These are phyloP conservation scores for Penicillium alfredii DNA, from an alignment of 495 filamentous ascomycete species.

Conservation along the genomic window DNA sequence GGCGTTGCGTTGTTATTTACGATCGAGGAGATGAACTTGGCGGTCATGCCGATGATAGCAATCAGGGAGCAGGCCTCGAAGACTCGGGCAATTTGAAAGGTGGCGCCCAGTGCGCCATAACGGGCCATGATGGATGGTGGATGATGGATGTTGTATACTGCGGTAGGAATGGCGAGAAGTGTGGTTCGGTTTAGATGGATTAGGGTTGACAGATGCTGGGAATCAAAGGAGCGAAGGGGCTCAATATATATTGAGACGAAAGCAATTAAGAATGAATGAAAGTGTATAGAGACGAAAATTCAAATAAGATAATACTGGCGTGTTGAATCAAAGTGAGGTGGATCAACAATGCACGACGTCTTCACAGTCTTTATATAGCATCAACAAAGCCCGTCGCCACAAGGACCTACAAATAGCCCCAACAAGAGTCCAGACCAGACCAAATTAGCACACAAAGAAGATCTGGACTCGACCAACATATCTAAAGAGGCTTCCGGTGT, in stretches of 20 bases:
- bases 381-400: constrained; percentile 5
- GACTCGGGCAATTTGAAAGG: constrained; percentile 66
- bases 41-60: constrained; percentile 70
- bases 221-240: not conserved
- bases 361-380: constrained; percentile 9
- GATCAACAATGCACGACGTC: constrained; percentile 1
- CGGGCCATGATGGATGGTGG: constrained; percentile 20
- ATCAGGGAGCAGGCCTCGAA: constrained; percentile 70
- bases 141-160: not conserved
- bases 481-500: no score
- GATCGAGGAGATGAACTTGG: constrained; percentile 79
- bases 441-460: constrained; percentile 20
- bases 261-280: not conserved
- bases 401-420: not conserved
- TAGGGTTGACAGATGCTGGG: no score
- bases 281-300: no score
- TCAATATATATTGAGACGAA: constrained; percentile 1
- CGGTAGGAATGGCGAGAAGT: no score
- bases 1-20: constrained; percentile 55
- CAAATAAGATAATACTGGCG: no score
- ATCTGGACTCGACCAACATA: no score
- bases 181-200: no score
- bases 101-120: constrained; percentile 71
- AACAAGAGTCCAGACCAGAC: constrained; percentile 13
- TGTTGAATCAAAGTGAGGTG: constrained; percentile 13